Percentiles rank a stretch among this genome's conserved stretches.
phyloP scores from a whole-genome alignment of 75 land plant species.

The Sequoiadendron giganteum region DNA sequence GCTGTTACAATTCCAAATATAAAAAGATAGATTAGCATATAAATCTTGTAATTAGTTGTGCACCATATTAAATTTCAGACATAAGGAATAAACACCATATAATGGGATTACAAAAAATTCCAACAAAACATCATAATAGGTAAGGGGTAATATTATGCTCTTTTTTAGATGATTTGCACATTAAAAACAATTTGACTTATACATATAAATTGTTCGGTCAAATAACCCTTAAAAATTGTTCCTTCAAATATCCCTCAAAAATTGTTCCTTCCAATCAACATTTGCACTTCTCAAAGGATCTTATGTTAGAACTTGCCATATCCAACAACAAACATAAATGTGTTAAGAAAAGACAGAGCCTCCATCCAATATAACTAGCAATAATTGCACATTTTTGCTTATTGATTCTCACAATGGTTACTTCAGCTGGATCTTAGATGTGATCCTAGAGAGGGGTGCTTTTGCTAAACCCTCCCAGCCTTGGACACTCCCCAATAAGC shows the following conservation, averaged over 20 bases:
- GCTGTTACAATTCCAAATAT: conserved; percentile 26
- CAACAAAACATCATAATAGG: not conserved
- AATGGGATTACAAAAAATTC: not conserved
- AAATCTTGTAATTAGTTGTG: not conserved
- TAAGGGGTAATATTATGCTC: not conserved
- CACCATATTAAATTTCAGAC: not conserved
- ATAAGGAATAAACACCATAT: not conserved
- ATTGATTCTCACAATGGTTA: too few relatives aligned
- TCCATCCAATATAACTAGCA: too few relatives aligned
- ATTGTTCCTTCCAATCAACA: not conserved
- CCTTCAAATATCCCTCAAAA: too few relatives aligned
- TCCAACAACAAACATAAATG: too few relatives aligned
- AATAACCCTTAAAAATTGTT: not conserved
- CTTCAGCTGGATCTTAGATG: too few relatives aligned
- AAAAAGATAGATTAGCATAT: not conserved
- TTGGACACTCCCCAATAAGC: too few relatives aligned
- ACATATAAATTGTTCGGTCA: not conserved
- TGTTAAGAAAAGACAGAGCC: too few relatives aligned
- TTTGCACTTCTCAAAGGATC: not conserved
- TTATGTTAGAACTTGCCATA: too few relatives aligned
- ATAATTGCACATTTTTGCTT: too few relatives aligned
- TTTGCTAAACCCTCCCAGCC: too few relatives aligned
- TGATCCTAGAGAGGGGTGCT: too few relatives aligned
- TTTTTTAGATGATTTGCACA: not conserved
- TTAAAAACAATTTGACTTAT: not conserved